phyloP scores from a whole-genome alignment of 1,284 basidiomycete genomes.

The Peniophora sp. region DNA sequence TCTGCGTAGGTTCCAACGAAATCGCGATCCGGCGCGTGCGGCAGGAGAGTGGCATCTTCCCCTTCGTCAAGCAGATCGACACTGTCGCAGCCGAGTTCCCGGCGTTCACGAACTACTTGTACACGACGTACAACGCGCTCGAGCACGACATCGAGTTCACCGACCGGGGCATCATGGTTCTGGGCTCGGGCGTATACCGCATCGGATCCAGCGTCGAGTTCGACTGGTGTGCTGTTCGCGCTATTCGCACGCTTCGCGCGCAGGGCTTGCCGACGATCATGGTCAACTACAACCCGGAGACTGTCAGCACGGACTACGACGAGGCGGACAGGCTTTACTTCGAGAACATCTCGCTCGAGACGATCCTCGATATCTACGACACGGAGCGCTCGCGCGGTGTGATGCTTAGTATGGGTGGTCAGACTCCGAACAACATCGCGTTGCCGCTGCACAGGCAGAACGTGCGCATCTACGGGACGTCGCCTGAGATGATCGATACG shows the following conservation, averaged over 20 bases:
- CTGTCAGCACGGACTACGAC: slow-evolving; percentile 98
- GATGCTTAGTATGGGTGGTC: slow-evolving; percentile 97
- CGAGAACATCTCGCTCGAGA: slow-evolving; percentile 96
- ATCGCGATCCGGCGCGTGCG: slow-evolving; percentile 83
- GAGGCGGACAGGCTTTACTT: slow-evolving; percentile 98
- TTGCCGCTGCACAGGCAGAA: slow-evolving; percentile 91
- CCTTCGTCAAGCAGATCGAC: slow-evolving; percentile 98
- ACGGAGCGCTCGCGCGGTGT: slow-evolving; percentile 84
- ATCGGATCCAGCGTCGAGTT: slow-evolving; percentile 99
- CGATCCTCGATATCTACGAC: slow-evolving; percentile 97
- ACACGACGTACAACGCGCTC: slow-evolving; percentile 94
- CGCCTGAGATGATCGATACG: slow-evolving; percentile 99
- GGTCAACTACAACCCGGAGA: slow-evolving; percentile 99
- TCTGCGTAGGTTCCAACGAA: slow-evolving; percentile 78
- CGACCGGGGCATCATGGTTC: slow-evolving; percentile 93
- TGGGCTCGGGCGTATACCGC: slow-evolving; percentile 97
- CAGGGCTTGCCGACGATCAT: slow-evolving; percentile 96
- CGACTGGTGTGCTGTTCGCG: slow-evolving; percentile 98
- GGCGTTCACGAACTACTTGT: slow-evolving; percentile 97
- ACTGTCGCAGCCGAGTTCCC: slow-evolving; percentile 99
- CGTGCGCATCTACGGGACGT: slow-evolving; percentile 97
- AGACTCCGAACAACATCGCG: slow-evolving; percentile 98
- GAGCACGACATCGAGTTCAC: slow-evolving; percentile 88
- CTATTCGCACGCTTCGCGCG: slow-evolving; percentile 91
- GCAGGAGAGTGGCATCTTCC: slow-evolving; percentile 77